Evolutionary conservation across 352 stramenopile genomes (phyloP).

Genomic region (Pythium scleroteichum): DNA sequence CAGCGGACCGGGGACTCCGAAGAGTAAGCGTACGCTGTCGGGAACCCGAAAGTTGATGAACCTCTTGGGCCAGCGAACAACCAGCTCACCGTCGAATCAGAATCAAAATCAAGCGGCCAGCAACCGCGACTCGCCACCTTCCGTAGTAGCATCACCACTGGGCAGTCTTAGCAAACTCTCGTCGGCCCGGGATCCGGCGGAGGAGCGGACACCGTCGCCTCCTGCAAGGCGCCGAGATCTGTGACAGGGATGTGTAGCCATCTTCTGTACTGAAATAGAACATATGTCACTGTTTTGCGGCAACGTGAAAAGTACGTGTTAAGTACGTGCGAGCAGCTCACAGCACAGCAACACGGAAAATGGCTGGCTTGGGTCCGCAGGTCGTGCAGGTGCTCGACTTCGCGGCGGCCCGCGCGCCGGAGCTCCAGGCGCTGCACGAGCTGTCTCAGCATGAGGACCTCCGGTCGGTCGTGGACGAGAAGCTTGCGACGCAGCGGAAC

Average conservation of each 20-base stretch:
- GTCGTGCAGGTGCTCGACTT: constrained; percentile 84
- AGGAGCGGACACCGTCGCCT: constrained; percentile 11
- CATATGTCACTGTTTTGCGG: neutral
- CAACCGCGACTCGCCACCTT: neutral
- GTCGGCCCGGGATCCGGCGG: constrained; percentile 1
- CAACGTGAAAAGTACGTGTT: constrained; percentile 8
- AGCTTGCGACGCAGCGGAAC: constrained; percentile 55
- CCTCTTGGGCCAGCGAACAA: constrained; percentile 16
- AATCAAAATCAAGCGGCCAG: constrained; percentile 5
- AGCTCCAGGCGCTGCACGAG: constrained; percentile 77
- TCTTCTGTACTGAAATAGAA: constrained; percentile 17
- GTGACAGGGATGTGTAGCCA: constrained; percentile 15
- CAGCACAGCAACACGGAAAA: constrained; percentile 9
- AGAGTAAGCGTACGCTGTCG: constrained; percentile 14
- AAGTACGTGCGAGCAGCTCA: constrained; percentile 13
- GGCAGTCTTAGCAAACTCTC: neutral
- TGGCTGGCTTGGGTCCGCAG: constrained; percentile 50
- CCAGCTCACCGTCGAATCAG: no score
- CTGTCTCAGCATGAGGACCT: constrained; percentile 39
- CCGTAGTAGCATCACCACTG: constrained; percentile 5
- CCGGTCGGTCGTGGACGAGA: constrained; percentile 30
- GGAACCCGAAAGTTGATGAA: constrained; percentile 26
- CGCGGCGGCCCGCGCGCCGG: constrained; percentile 58
- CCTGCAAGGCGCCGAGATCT: constrained; percentile 1
- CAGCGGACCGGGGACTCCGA: constrained; percentile 1